phyloP scores from a whole-genome alignment of 164 flowering plant genomes.

The Vitis rotundifolia region DNA sequence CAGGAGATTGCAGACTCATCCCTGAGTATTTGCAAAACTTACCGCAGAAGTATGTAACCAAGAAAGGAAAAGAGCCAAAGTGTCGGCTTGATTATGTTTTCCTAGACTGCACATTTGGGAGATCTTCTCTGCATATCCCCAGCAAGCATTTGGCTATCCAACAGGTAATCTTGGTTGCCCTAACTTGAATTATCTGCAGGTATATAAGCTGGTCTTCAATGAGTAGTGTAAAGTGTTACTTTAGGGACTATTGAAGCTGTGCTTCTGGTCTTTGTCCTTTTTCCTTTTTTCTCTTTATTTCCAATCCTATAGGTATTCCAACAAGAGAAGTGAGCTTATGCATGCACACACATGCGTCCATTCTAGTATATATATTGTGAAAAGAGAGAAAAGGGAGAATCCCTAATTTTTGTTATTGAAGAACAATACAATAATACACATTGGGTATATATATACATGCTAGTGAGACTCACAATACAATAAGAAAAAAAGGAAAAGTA shows the following conservation, averaged over 20 bases:
- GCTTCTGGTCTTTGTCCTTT: neutral
- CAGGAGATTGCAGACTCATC: conserved; percentile 90
- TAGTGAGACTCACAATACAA: too few species aligned
- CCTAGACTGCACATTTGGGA: conserved; percentile 89
- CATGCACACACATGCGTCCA: too few species aligned
- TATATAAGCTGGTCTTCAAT: neutral
- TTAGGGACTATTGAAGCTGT: neutral
- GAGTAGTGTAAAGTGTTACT: neutral
- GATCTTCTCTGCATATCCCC: conserved; percentile 42
- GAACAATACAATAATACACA: too few species aligned
- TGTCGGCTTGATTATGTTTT: conserved; percentile 68
- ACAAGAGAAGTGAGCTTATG: too few species aligned
- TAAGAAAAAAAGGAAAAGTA: too few species aligned
- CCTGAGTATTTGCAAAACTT: conserved; percentile 62
- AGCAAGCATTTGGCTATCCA: conserved; percentile 64
- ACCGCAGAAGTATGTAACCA: conserved; percentile 67
- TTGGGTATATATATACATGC: too few species aligned
- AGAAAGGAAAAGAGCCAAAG: conserved; percentile 47
- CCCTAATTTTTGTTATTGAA: too few species aligned
- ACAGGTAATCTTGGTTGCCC: conserved; percentile 51
- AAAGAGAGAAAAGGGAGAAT: too few species aligned
- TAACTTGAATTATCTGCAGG: neutral
- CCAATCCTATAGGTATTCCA: neutral
- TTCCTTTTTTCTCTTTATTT: neutral
- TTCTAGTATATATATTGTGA: too few species aligned